phyloP scores from a whole-genome alignment of 2,329 filamentous ascomycete species.

The Aspergillus melleus region DNA sequence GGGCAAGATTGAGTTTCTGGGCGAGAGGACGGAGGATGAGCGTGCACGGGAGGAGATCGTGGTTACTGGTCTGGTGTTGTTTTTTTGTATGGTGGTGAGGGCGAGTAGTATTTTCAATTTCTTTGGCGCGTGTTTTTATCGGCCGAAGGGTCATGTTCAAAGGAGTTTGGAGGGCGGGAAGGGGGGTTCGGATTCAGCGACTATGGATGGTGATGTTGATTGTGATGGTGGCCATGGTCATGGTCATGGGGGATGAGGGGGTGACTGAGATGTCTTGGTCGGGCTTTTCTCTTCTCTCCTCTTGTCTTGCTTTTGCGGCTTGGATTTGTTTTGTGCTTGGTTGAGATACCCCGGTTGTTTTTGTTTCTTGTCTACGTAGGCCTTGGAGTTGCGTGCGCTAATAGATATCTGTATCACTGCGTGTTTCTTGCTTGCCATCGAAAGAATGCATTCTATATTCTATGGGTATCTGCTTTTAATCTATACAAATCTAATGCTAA shows the following conservation, averaged over 20 bases:
- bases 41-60: constrained; percentile 31
- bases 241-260: no score
- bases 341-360: no score
- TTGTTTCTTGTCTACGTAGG: no score
- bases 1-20: constrained; percentile 30
- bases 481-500: no score
- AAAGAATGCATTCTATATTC: background rate
- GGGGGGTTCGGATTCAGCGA: no score
- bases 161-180: background rate
- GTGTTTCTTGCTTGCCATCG: no score
- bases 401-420: no score
- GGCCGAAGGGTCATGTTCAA: background rate
- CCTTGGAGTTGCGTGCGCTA: no score
- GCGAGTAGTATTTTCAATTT: constrained; percentile 24
- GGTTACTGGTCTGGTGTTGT: constrained; percentile 29
- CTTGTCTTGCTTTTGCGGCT: background rate
- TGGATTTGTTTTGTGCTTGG: background rate
- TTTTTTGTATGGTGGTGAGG: constrained; percentile 27
- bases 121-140: constrained; percentile 24
- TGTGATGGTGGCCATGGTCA: no score
- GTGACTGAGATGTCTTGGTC: no score
- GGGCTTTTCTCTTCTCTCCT: background rate
- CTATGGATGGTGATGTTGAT: no score
- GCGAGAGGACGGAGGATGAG: constrained; percentile 11
- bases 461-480: background rate